Conservation (phyloP, 1,139 yeast genomes). For the Pichia sp. region DNA sequence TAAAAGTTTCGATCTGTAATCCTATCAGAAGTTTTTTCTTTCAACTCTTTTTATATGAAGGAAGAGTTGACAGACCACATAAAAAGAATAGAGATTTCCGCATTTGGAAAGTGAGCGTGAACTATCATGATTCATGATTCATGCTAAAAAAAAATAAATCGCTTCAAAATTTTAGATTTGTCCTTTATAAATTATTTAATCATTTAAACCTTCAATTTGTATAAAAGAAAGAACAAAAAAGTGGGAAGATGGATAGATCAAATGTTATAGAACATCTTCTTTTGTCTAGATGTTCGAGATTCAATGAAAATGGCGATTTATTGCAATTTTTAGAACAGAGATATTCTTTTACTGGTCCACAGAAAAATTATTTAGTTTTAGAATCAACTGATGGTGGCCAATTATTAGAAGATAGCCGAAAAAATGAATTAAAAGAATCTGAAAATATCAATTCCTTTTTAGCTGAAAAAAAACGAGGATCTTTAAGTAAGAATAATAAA, state of each 20-base stretch:
- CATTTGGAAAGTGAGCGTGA: too few relatives aligned
- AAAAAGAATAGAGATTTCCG: too few relatives aligned
- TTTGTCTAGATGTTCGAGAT: constrained; percentile 42
- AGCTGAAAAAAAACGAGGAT: neutral
- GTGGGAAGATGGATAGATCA: constrained; percentile 29
- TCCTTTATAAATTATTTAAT: too few relatives aligned
- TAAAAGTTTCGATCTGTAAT: too few relatives aligned
- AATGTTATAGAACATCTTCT: constrained; percentile 47
- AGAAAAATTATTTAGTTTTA: constrained; percentile 50
- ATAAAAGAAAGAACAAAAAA: too few relatives aligned
- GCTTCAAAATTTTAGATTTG: too few relatives aligned
- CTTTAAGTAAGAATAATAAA: constrained; percentile 17
- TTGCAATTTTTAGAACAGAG: constrained; percentile 47
- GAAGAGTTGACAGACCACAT: too few relatives aligned
- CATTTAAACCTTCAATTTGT: too few relatives aligned
- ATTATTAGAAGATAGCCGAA: constrained; percentile 16
- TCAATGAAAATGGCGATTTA: constrained; percentile 34
- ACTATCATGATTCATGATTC: too few relatives aligned
- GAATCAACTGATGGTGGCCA: constrained; percentile 36
- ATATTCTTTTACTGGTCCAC: constrained; percentile 52
- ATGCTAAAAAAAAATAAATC: too few relatives aligned
- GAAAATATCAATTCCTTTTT: constrained; percentile 5
- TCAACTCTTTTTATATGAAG: too few relatives aligned
- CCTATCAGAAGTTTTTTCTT: too few relatives aligned
- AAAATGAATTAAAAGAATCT: constrained; percentile 9